A percentile compares a stretch with the other conserved stretches of the same genome.
Evolutionary conservation across 345 rosid species (phyloP).

Genomic region (Dimocarpus longan): DNA sequence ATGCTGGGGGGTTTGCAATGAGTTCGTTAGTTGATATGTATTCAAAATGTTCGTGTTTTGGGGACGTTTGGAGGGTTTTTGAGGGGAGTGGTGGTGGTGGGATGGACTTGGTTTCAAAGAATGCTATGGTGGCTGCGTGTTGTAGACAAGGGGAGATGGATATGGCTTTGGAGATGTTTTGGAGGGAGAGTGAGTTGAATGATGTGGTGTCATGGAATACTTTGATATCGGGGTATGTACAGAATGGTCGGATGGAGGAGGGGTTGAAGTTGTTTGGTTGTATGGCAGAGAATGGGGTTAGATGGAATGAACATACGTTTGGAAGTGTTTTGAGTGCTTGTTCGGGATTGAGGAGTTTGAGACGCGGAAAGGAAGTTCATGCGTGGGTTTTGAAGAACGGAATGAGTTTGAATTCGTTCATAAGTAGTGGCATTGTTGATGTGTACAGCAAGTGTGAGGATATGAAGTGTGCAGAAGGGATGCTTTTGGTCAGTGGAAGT

Average conservation of each 20-base stretch:
- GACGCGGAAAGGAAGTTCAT: constrained; percentile 67
- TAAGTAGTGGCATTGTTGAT: constrained; percentile 64
- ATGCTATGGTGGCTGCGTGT: constrained; percentile 74
- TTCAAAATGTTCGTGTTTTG: constrained; percentile 61
- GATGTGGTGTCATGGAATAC: constrained; percentile 78
- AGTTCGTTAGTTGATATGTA: constrained; percentile 89
- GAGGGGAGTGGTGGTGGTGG: constrained; percentile 34
- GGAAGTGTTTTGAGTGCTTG: constrained; percentile 59
- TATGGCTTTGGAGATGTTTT: constrained; percentile 58
- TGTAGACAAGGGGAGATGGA: constrained; percentile 65
- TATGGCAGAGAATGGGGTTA: constrained; percentile 56
- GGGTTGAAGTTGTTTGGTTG: constrained; percentile 57
- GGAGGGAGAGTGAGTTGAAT: constrained; percentile 50
- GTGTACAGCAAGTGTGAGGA: constrained; percentile 69
- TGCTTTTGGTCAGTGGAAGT: constrained; percentile 42
- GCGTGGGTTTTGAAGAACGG: constrained; percentile 63
- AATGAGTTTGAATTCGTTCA: constrained; percentile 43
- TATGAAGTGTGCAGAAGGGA: constrained; percentile 58
- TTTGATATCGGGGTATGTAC: constrained; percentile 60
- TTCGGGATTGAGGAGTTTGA: constrained; percentile 47
- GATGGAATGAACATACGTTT: constrained; percentile 63
- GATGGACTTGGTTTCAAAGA: constrained; percentile 63
- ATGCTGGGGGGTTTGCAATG: constrained; percentile 54
- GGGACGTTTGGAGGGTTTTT: constrained; percentile 52
- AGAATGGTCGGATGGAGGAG: constrained; percentile 53